Base-by-base conservation (phyloP, 805 yeast genomes). In the Cyberlindnera meyerae region DNA sequence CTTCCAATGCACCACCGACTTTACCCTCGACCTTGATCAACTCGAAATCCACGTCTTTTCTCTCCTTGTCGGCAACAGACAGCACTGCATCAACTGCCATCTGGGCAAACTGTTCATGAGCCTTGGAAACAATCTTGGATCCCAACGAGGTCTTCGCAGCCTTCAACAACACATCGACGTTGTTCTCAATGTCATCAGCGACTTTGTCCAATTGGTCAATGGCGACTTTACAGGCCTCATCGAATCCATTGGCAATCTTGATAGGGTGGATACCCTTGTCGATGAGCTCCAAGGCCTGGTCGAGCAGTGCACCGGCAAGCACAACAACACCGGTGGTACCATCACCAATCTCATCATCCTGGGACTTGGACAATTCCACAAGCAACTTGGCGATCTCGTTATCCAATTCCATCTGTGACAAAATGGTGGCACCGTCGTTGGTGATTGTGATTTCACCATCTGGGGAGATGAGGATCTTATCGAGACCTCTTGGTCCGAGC, bases 311-410 rank as follows among this genome's bases (percentile, higher is more conserved):
- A 48, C 96, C 84, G 1, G 98, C 97, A 35, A 93, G 68, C 3
- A 93, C 97, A 36, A 93, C 97, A 20, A 93, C 99, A 57, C 97
- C 97, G 5, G 99, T 93, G 20, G 99, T 93, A 57, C 98, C 98
- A 61, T 90, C 98, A 39, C 98, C 98, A 58, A 90, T 87, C 65
- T 90, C 97, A 60, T 93, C 96, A 62, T 90, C 98, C 69, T 90
- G 98, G 18, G 96, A 85, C 60, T 77, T 84, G 21, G 96, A 83
- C 47, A 93, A 73, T 64, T 94, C 96, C 14, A 93, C 99, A 55
- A 93, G 68, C 43, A 93, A 70, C 63, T 93, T 93, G 48, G 98
- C 99, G 51, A 93, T 88, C 65, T 93, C 95, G 61, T 84, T 89
- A 50, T 88, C 95, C 47, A 93, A 71, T 60, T 93, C 95, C 96